These are phyloP conservation scores for Blepharisma japonicum DNA, from an alignment of 73 alveolate species.

Conservation along the genomic window DNA sequence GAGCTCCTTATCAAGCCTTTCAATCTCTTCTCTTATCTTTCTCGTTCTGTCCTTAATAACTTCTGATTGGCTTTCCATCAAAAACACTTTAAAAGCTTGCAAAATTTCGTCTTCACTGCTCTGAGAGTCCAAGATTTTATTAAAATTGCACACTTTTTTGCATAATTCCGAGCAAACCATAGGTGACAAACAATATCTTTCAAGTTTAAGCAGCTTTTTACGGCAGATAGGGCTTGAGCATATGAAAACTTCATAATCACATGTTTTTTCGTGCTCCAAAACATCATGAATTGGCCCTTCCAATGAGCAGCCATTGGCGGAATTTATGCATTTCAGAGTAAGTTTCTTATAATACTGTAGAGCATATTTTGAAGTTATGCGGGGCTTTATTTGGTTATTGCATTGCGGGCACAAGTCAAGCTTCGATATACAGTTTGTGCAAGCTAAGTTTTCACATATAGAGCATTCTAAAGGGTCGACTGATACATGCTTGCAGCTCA, in stretches of 20 bases:
- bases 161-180: not conserved
- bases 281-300: not conserved
- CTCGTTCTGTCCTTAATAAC: too few relatives aligned
- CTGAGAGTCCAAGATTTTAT: not conserved
- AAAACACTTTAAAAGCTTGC: too few relatives aligned
- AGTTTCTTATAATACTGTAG: not conserved
- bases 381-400: not conserved
- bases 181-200: not conserved
- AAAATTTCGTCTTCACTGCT: too few relatives aligned
- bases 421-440: not conserved
- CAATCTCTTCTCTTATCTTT: too few relatives aligned
- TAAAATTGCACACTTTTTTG: not conserved
- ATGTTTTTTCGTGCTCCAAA: not conserved
- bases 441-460: conserved; percentile 3
- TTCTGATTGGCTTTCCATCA: too few relatives aligned
- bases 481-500: not conserved
- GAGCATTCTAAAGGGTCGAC: conserved; percentile 1
- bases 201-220: not conserved
- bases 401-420: not conserved
- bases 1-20: too few relatives aligned
- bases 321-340: not conserved
- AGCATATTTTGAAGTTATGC: not conserved
- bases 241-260: not conserved
- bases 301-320: not conserved
- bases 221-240: conserved; percentile 1